Evolutionary conservation across 345 rosid species (phyloP).

Genomic region (Durio zibethinus): DNA sequence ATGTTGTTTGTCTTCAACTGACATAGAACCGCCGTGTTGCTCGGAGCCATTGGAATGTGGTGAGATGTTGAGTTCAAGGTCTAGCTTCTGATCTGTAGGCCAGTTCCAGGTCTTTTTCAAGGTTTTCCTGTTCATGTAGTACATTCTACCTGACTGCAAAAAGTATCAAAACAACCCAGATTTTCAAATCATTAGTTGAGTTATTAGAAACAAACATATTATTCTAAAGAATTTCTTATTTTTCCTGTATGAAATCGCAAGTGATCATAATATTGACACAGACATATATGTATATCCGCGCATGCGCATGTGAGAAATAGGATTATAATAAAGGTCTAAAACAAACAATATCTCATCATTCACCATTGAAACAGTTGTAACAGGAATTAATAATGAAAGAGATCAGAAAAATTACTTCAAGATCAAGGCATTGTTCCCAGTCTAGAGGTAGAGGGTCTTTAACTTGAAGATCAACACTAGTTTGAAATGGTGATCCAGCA

Average conservation of each 20-base stretch:
- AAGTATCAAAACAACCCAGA: neutral
- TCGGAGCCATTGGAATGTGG: neutral
- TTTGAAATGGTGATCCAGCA: slow-evolving; percentile 12
- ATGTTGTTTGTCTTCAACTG: slow-evolving; percentile 6
- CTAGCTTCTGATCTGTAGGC: slow-evolving; percentile 40
- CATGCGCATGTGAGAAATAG: neutral
- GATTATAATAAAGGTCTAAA: no score
- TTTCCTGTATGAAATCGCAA: no score
- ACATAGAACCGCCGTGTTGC: neutral
- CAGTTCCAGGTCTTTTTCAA: slow-evolving; percentile 37
- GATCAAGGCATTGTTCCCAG: slow-evolving; percentile 56
- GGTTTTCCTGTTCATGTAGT: slow-evolving; percentile 46
- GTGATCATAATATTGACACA: neutral
- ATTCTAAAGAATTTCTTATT: no score
- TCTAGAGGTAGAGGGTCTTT: slow-evolving; percentile 36
- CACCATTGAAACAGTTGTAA: neutral
- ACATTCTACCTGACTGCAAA: slow-evolving; percentile 50
- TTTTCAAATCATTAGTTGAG: neutral
- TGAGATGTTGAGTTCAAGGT: slow-evolving; percentile 49
- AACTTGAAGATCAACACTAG: slow-evolving; percentile 42
- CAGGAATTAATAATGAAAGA: neutral
- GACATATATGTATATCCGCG: neutral
- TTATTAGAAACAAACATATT: neutral
- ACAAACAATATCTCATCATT: neutral
- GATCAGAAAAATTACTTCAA: slow-evolving; percentile 27